Base-by-base conservation (phyloP, 257 asterid genomes). In the Nicotiana obtusifolia region DNA sequence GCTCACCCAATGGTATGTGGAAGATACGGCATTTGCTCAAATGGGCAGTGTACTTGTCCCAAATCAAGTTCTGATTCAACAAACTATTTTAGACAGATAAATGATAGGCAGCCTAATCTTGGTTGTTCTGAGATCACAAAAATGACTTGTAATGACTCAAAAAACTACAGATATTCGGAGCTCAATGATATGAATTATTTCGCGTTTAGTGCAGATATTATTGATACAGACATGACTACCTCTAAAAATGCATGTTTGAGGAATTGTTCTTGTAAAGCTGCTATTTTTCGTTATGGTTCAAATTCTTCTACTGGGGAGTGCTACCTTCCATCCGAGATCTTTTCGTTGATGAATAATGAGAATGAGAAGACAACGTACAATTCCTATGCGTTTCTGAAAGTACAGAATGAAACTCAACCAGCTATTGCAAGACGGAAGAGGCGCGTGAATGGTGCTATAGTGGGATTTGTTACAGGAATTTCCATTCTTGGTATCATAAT, bases 251-350 rank as follows among this genome's bases (percentile, higher is more conserved):
- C 33, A 8, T 78, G 86, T 41, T 35, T 78, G 4, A 59, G 7
- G 11, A 68, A 57, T 22, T 83, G 85, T 65, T 82, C 85, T 0
- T 82, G 85, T 56, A 67, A 78, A 78, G 86, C 80, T 8, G 35
- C 49, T 35, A 19, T 77, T 4, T 83, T 83, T 30, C 5, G 10
- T 20, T 4, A 10, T 35, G 35, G 7, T 5, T 52, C 22, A 14
- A 31, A 10, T 10, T 22, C 33, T 17, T 30, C 65, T 10, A 3
- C 3, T 1, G 84, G 76, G 57, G 9, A 31, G 22, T 83, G 83
- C 24, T 44, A 30, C 41, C 54, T 82, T 17, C 31, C 37, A 7
- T 54, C 56, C 41, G 83, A 83, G 14, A 71, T 78, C 10, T 56
- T 78, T n/a, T 83, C 83, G 5, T 22, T 83, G 4, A 62, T 4